Evolutionary conservation across 257 asterid genomes (phyloP).

Genomic region (Orobanche coerulescens): DNA sequence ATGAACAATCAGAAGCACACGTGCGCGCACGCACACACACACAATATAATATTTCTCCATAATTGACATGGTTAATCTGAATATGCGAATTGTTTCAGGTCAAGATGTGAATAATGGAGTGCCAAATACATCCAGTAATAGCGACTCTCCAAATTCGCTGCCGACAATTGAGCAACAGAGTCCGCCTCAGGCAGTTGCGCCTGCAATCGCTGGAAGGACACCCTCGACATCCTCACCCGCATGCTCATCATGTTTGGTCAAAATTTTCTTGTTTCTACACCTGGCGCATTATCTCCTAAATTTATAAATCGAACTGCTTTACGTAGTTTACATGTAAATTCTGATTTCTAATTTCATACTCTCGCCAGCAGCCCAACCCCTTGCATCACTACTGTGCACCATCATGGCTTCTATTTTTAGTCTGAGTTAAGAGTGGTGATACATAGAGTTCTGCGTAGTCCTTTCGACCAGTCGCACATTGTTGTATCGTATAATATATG

Average conservation of each 20-base stretch:
- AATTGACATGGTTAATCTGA: conserved; percentile 7
- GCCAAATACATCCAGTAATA: conserved; percentile 43
- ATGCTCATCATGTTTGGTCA: conserved; percentile 25
- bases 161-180: conserved; percentile 68
- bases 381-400: conserved; percentile 10
- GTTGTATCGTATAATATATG: conserved; percentile 15
- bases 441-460: conserved; percentile 19
- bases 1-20: background rate
- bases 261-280: conserved; percentile 34
- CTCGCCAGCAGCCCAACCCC: background rate
- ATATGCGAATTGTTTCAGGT: conserved; percentile 35
- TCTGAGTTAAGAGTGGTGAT: conserved; percentile 26
- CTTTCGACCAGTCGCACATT: background rate
- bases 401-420: conserved; percentile 19
- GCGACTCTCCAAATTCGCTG: conserved; percentile 51
- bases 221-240: conserved; percentile 46
- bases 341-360: conserved; percentile 24
- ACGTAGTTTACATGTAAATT: conserved; percentile 35
- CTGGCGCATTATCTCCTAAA: conserved; percentile 27
- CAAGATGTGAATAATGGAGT: conserved; percentile 38
- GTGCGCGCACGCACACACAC: background rate
- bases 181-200: conserved; percentile 52
- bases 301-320: conserved; percentile 1
- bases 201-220: conserved; percentile 63
- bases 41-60: background rate